Base-by-base conservation (phyloP, 495 filamentous ascomycete species). In the Penicillium chermesinum region DNA sequence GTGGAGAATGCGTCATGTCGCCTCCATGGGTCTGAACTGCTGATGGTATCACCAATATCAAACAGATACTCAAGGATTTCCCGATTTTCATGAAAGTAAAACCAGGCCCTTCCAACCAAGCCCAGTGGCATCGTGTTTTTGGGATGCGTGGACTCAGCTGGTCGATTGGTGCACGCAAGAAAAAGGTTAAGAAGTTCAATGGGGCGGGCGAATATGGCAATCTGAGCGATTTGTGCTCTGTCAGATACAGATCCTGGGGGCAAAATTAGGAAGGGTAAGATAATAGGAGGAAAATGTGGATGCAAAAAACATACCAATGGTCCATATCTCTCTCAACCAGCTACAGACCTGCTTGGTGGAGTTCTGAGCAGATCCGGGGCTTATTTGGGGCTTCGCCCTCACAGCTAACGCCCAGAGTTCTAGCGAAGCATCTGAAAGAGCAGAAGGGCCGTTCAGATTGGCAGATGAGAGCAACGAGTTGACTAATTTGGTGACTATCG, bases 311-410 rank as follows among this genome's bases (percentile, higher is more conserved):
- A 53, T 70, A 89, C 84, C 80, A 49, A 87, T 84, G 52, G 78
- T 80, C 91, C 89, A 95, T 52, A 80, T 81, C 37, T 80, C 78
- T 61, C 85, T 82, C 3, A 91, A 63, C 91, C 91, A 96, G 54
- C 81, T 76, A 48, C 89, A 77, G 38, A 90, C 76, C 41, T 85
- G 76, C 46, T 83, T 83, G 20, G 80, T 81, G 9, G 84, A 81
- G 21, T 80, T 72, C 36, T 83, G 70, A 33, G 78, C 78, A 3
- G 79, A 74, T 16, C 79, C 83, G 5, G 87, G 83, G 33, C 84
- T 81, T 43, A 66, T 57, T 38, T 73, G 68, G 20, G 62, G 48
- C 19, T 47, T 65, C 85, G 78, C 48, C 72, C 79, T 46, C 76
- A 71, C 54, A 76, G 79, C 39, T 80, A 69, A 77, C 7, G 76